A percentile compares a stretch with the other conserved stretches of the same genome.
Conservation (phyloP, 352 stramenopile genomes). For the Globisporangium heterothallicum region DNA sequence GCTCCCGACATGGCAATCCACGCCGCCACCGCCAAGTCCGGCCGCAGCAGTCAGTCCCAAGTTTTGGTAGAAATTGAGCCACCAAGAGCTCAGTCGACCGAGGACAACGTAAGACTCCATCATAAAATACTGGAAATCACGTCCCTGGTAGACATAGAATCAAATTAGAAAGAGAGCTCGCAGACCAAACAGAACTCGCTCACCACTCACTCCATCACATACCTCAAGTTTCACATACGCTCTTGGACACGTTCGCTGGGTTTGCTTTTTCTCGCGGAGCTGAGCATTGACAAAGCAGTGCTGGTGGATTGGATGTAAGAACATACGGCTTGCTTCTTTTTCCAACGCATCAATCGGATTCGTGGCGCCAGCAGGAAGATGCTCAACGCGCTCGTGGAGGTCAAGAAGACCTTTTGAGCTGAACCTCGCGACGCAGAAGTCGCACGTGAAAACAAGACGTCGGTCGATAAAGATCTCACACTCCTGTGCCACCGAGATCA, state of each 20-base stretch:
- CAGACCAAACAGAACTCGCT: conserved; percentile 4
- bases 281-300: conserved; percentile 36
- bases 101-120: conserved; percentile 60
- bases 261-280: conserved; percentile 24
- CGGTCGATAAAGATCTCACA: conserved; percentile 51
- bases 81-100: conserved; percentile 46
- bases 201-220: conserved; percentile 6
- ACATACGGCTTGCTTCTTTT: conserved; percentile 31
- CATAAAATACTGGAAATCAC: conserved; percentile 63
- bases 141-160: conserved; percentile 26
- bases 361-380: conserved; percentile 11
- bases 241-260: conserved; percentile 22
- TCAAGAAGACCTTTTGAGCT: conserved; percentile 48
- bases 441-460: conserved; percentile 47
- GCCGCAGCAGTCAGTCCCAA: conserved; percentile 37
- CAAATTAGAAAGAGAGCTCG: conserved; percentile 3
- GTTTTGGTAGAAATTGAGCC: conserved; percentile 53
- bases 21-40: conserved; percentile 39
- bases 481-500: conserved; percentile 43
- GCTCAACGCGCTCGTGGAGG: conserved; percentile 42
- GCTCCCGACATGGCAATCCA: conserved; percentile 75
- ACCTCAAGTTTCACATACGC: conserved; percentile 79
- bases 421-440: conserved; percentile 35
- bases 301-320: conserved; percentile 42
- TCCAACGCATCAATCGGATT: conserved; percentile 19